Base-by-base conservation (phyloP, 2,329 filamentous ascomycete genomes). In the Cyclaneusma minus region DNA sequence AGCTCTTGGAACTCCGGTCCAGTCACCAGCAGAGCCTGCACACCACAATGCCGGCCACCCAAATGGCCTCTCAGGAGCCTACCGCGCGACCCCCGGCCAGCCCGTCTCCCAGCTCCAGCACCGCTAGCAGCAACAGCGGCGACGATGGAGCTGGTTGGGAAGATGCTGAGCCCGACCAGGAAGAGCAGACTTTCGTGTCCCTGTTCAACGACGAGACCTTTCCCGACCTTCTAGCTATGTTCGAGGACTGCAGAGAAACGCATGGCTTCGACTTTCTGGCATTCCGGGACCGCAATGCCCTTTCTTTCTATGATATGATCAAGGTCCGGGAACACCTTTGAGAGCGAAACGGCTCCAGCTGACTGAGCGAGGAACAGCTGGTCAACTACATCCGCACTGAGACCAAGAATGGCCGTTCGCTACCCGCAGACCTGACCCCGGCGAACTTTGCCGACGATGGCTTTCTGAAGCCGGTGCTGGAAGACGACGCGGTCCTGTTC, bases 401-500 rank as follows among this genome's bases (percentile, higher is more conserved):
- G 33, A 54, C 59, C 15, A 55, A 57, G 29, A 44, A 45, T 23
- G 60, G 60, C 16, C 54, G 59, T 29, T 37, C 35, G 16, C 45
- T 69, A 3, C 68, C 69, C 1, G 59, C 65, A 31, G 52, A 75
- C 22, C 71, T 81, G 31, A 60, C 68, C 3, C 56, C 57, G 18
- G 55, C 59, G 3, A 59, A 71, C 14, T 72, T 94, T 35, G 62
- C 71, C n/a, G 69, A 83, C 34, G 87, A 95, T 36, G 63, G 66
- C 36, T 91, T 74, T 44, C 60, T 98, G 31, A 78, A 79, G 45
- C 89, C 89, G 0, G 74, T 84, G 4, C 55, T 98, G 6, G 76
- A 89, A 31, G 83, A 94, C 38, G 89, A 98, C 48, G 80, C 85
- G 4, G 58, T 95, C 28, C 68, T 98, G 16, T 84, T 91, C 46